A percentile compares a stretch with the other conserved stretches of the same genome.
phyloP scores from a whole-genome alignment of 768 basidiomycete species.

The Suillus subaureus region DNA sequence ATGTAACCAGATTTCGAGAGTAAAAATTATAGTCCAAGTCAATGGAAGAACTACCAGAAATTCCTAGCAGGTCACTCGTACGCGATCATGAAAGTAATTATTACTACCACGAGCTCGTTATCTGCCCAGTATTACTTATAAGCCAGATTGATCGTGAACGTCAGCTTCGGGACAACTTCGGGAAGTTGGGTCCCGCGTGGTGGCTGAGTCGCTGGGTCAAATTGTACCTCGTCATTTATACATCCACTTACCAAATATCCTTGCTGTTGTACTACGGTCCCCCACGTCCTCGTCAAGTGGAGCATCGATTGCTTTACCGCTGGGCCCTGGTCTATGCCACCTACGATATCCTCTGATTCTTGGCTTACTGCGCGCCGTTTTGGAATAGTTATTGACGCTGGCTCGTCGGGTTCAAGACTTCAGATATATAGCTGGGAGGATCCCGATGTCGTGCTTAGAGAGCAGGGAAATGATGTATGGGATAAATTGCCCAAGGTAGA shows the following conservation, averaged over 20 bases:
- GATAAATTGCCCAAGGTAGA: slow-evolving; percentile 80
- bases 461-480: slow-evolving; percentile 50
- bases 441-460: slow-evolving; percentile 60
- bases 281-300: slow-evolving; percentile 3
- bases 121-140: neutral
- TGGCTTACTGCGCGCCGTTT: slow-evolving; percentile 84
- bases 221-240: neutral
- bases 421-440: slow-evolving; percentile 98
- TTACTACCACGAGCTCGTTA: neutral
- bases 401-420: slow-evolving; percentile 93
- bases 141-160: neutral
- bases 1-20: neutral
- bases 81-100: neutral
- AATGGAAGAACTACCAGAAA: neutral
- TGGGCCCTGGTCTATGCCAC: slow-evolving; percentile 58
- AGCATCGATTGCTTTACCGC: slow-evolving; percentile 1
- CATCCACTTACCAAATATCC: neutral
- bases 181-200: neutral
- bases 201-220: neutral
- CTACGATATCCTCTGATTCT: slow-evolving; percentile 66
- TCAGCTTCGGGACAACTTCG: neutral
- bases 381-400: slow-evolving; percentile 97
- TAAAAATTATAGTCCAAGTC: neutral
- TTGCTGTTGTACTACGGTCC: neutral
- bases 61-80: neutral